Evolutionary conservation across 345 rosid genomes (phyloP), one percentile per base, ranked within the genome.

Genomic region (Geranium rotundifolium): DNA sequence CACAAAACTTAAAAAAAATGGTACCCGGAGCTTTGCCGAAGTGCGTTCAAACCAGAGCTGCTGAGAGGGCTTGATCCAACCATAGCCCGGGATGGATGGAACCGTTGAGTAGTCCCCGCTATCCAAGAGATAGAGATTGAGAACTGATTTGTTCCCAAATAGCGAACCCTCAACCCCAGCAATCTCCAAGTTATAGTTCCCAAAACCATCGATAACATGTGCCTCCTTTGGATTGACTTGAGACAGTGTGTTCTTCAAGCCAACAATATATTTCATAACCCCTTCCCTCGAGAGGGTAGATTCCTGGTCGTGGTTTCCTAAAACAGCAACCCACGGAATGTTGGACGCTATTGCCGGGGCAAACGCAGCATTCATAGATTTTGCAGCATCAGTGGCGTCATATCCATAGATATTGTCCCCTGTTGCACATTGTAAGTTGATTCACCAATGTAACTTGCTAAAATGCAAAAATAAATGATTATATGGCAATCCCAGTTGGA

Each of bases 281-380:
- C 84, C 85, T 74, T 83, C 84, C 79, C 98, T 81, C 0, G 89
- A 84, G 60, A 92, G 75, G 39, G 82, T 81, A 8, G 88, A 80
- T 81, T 92, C 84, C 70, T 90, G 95, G 65, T 93, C 97, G 61
- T 93, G 97, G 70, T 90, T 93, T 20, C 99, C 99, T 56, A 90
- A 72, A 61, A 93, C 71, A 19, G 96, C 97, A 23, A 73, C 95
- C 99, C 97, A 93, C 19, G 96, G 96, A 64, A 93, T 84, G 60
- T 75, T 69, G 2, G 96, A 79, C 5, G 77, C 84, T 29, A 90
- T 71, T 14, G 99, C 99, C 2, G 96, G 87, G 17, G 80, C 79
- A 82, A 86, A 93, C 57, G 96, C 95, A 50, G 79, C 77, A 52
- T 81, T 59, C 74, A 90, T 34, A 58, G 96, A 77, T 61, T 77